Evolutionary conservation across 2,329 filamentous ascomycete genomes (phyloP), one percentile per base, ranked within the genome.

Genomic region (Aspergillus sp.): DNA sequence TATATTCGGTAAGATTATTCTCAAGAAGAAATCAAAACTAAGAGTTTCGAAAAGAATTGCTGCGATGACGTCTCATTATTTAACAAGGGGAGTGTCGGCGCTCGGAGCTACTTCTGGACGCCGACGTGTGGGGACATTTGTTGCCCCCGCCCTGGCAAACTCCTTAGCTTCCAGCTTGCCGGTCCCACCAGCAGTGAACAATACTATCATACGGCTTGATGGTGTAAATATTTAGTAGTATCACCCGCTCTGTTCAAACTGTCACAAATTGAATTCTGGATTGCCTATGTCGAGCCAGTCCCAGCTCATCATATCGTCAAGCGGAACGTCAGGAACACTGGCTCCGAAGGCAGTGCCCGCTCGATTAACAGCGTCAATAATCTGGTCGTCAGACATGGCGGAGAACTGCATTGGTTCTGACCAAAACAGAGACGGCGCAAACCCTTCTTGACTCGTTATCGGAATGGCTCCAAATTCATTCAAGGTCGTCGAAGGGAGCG

Each of bases 351-450:
- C 81, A 24, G 85, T 82, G 4, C 82, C 85, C 0, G 85, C 84
- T 60, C 84, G 82, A 65, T 86, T 87, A 27, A 89, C 79, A 4
- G 86, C 84, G 62, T 88, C 85, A 5, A 85, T 80, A 47, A 89
- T 86, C 67, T 90, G 86, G 57, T 87, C 82, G 57, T 88, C 85
- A 1, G 86, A 89, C 87, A 90, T 90, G 33, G 85, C 78, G 2
- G 85, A 88, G 68, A 89, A 87, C 23, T 86, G 84, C 21, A 88
- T 54, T 4, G 83, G 79, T 59, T 84, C 81, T 0, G 78, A 68
- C 78, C 80, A 82, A 8, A 79, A 57, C 5, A 71, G 60, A 17
- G 70, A 58, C 4, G 70, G 65, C 27, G 70, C 56, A 37, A 71
- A 70, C 15, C 68, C 62, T 12, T 68, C 54, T 9, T 71, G 67